Conservation (phyloP, 257 asterid species). For the Cinchona pubescens region DNA sequence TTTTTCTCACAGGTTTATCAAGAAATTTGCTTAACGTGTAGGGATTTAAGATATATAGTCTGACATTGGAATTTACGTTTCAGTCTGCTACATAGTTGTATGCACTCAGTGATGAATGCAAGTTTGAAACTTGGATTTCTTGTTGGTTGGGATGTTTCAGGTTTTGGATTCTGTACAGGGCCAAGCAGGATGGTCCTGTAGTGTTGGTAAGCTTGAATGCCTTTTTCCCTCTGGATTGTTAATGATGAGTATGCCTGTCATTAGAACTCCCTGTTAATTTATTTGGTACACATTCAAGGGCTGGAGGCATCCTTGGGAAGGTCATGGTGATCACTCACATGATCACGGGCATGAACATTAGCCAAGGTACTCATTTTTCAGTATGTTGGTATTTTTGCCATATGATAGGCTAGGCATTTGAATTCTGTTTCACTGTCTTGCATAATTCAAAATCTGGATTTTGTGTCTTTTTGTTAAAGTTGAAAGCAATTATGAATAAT, state of each 20-base stretch:
- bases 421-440: background rate
- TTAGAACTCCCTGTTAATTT: slow-evolving; percentile 14
- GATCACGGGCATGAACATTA: slow-evolving; percentile 45
- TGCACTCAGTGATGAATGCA: background rate
- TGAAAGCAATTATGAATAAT: background rate
- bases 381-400: background rate
- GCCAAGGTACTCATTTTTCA: slow-evolving; percentile 24
- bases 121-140: background rate
- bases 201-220: slow-evolving; percentile 58
- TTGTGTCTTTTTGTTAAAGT: background rate
- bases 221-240: background rate
- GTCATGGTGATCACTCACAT: slow-evolving; percentile 66
- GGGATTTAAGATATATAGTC: no score
- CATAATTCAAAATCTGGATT: background rate
- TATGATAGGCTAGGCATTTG: background rate
- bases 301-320: slow-evolving; percentile 97
- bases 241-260: background rate
- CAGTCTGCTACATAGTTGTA: background rate
- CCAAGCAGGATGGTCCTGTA: slow-evolving; percentile 91
- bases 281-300: slow-evolving; percentile 50
- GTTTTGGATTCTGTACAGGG: slow-evolving; percentile 89
- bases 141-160: slow-evolving; percentile 32
- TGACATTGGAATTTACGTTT: no score
- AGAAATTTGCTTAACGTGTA: no score
- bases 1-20: no score